Evolutionary conservation across 371 early-diverging fungal genomes (phyloP), one percentile per base, ranked within the genome.

Genomic region (Lichtheimia corymbifera): DNA sequence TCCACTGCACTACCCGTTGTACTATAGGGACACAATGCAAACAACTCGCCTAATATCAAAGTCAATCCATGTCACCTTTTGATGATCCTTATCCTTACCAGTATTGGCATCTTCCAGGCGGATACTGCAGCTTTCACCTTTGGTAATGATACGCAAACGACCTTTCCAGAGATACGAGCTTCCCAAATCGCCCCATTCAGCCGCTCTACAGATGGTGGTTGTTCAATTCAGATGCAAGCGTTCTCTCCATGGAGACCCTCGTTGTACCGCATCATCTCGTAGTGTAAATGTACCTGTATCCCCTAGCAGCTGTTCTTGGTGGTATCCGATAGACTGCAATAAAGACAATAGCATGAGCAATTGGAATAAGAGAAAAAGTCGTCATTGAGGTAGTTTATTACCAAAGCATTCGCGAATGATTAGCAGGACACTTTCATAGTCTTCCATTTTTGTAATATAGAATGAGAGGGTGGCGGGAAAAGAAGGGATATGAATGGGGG

Each of bases 141-240:
- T 79, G 9, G 87, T 80, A 35, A 91, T 77, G 44, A 96, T 76
- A 41, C 93, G 76, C 27, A 96, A 71, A n/a, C 94, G 79, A 2
- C 94, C 96, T 52, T 84, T 85, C 94, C 94, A 95, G 42, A 94
- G 71, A 61, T 85, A 88, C 15, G 85, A 69, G 18, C 51, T 83
- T 20, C 79, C 88, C 6, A 89, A 87, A 66, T 93, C 89, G 53
- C 85, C 85, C 96, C 96, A 96, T 66, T 96, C 94, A 11, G 86
- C 67, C 12, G 96, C 96, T 64, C 91, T 91, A 57, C 20, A 61
- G 40, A 22, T 18, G 24, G 17, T 18, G 25, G 25, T 30, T 2
- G 6, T 4, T 35, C 35, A 35, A 2, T 35, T 11, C 1, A 35
- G 35, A 9, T 35, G 35, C 11, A 35, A 35, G 11, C 0, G 11